Conservation (phyloP, 179 eudicot genomes). For the Heliamphora pulchella region DNA sequence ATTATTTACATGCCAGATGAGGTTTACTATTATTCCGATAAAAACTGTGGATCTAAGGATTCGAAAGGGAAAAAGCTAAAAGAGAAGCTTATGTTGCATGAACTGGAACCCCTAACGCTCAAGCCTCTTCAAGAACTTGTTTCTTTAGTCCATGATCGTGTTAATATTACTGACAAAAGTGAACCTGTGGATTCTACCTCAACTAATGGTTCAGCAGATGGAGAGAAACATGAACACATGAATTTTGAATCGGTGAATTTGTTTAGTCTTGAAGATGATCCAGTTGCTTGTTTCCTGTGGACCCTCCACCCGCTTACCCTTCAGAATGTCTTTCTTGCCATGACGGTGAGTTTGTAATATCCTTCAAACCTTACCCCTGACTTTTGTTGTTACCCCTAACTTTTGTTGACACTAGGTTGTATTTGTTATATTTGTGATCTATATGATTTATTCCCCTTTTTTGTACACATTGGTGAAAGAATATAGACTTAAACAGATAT, state of each 20-base stretch:
- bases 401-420: background rate
- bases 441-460: background rate
- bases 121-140: constrained; percentile 61
- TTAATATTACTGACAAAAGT: constrained; percentile 31
- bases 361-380: background rate
- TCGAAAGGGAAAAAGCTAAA: constrained; percentile 21
- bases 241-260: constrained; percentile 23
- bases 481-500: background rate
- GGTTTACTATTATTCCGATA: constrained; percentile 12
- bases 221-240: constrained; percentile 27
- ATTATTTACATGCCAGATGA: constrained; percentile 29
- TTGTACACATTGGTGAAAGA: background rate
- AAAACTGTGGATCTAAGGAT: constrained; percentile 25
- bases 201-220: constrained; percentile 25
- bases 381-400: background rate
- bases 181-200: constrained; percentile 28
- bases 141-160: constrained; percentile 64
- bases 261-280: constrained; percentile 54
- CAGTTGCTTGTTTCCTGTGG: constrained; percentile 67
- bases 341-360: constrained; percentile 55
- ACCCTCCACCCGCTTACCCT: constrained; percentile 54
- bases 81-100: constrained; percentile 39
- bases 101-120: constrained; percentile 47
- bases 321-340: constrained; percentile 50
- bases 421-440: constrained; percentile 11